Conservation (phyloP, 257 asterid species). For the Solanum sejunctum region DNA sequence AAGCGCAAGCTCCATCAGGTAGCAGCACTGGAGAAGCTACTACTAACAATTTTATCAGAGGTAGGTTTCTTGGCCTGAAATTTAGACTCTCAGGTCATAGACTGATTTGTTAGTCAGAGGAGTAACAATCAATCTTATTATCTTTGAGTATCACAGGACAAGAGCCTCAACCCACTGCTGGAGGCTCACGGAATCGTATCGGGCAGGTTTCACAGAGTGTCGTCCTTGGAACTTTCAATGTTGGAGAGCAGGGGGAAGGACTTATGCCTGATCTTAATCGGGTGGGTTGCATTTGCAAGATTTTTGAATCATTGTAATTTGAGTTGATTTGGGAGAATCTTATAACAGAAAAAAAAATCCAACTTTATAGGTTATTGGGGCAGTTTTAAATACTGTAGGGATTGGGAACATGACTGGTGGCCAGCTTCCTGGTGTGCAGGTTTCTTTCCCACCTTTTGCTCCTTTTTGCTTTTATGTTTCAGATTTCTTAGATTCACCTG, state of each 20-base stretch:
- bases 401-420: slow-evolving; percentile 54
- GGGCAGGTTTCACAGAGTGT: slow-evolving; percentile 83
- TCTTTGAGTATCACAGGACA: slow-evolving; percentile 33
- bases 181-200: slow-evolving; percentile 44
- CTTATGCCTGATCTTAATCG: slow-evolving; percentile 60
- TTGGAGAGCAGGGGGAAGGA: slow-evolving; percentile 79
- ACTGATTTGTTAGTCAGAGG: neutral
- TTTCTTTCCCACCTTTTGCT: slow-evolving; percentile 2
- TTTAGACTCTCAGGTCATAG: neutral
- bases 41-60: slow-evolving; percentile 42
- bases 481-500: neutral
- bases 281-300: slow-evolving; percentile 29
- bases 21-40: slow-evolving; percentile 36
- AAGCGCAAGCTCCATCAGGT: slow-evolving; percentile 40
- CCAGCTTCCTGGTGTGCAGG: slow-evolving; percentile 57
- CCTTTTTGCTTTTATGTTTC: neutral
- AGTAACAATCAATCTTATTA: neutral
- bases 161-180: slow-evolving; percentile 35
- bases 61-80: slow-evolving; percentile 8
- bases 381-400: slow-evolving; percentile 70
- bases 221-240: slow-evolving; percentile 70
- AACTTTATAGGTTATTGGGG: slow-evolving; percentile 65
- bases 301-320: neutral
- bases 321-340: neutral
- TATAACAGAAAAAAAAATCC: neutral